Base-by-base conservation (phyloP, 1,284 basidiomycete species). In the Ceratobasidium sp. region DNA sequence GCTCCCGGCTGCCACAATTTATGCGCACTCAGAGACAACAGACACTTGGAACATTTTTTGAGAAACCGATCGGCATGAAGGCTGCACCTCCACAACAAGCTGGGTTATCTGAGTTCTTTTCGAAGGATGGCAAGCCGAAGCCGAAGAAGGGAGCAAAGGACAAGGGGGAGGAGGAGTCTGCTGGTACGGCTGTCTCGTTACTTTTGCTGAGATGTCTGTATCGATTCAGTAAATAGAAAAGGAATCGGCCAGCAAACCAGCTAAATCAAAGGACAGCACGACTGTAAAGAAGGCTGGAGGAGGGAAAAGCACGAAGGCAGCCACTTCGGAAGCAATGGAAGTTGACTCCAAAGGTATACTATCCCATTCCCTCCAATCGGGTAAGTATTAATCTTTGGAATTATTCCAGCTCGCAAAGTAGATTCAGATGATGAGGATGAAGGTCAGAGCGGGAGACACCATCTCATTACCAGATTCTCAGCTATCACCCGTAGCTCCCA, bases 21-120 rank as follows among this genome's bases (percentile, higher is more conserved):
- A 65, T 65, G 62, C 8, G 45, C 10, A 8, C 22, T 12, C 62
- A 54, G 38, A 65, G 62, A 40, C 62, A 65, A 40, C 49, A 38
- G 31, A 65, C 64, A 25, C 29, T 45, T 27, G 87, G 84, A 42
- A 90, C 85, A 74, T 91, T 90, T 82, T 86, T 92, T 72, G 81
- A 83, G 60, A 89, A 90, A 87, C 87, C 90, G 0, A 83, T 83
- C 72, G 82, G 81, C 43, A 76, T 78, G 47, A 91, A 89, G 77
- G 73, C 84, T 29, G 77, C 87, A 1, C 87, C 88, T 8, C 84
- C 80, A 3, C 89, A 91, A 71, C 90, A 92, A 77, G 81, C 89
- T 22, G 91, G 80, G 74, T 82, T 93, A 35, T 82, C 84, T 71
- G 89, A 91, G 70, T 82, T 90, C 81, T 92, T 89, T 88, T 81